Conservation (phyloP, 495 filamentous ascomycete genomes). For the Penicillium angulare region DNA sequence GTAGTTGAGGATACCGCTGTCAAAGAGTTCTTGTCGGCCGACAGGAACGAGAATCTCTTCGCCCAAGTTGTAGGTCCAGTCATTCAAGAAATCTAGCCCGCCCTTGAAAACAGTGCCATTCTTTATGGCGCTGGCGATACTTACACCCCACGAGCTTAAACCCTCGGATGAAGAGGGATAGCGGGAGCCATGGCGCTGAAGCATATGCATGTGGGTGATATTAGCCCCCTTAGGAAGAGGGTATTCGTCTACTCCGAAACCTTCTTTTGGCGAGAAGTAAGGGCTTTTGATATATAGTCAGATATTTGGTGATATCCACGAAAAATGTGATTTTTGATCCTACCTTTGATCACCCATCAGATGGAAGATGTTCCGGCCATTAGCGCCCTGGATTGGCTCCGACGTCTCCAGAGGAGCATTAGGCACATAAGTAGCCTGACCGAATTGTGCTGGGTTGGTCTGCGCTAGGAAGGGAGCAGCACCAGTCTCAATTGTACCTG, state of each 20-base stretch:
- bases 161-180: conserved; percentile 36
- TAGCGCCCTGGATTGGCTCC: conserved; percentile 51
- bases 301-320: background rate
- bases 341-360: conserved; percentile 49
- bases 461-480: conserved; percentile 54
- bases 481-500: conserved; percentile 58
- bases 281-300: conserved; percentile 7
- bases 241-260: conserved; percentile 57
- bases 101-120: conserved; percentile 40
- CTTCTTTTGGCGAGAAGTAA: conserved; percentile 26
- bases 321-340: background rate
- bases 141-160: conserved; percentile 28
- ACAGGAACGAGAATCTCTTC: conserved; percentile 51
- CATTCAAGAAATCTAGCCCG: conserved; percentile 49
- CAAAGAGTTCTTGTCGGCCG: conserved; percentile 50
- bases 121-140: conserved; percentile 29
- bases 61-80: conserved; percentile 47
- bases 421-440: conserved; percentile 47
- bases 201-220: conserved; percentile 53
- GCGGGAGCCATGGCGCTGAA: conserved; percentile 44
- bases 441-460: conserved; percentile 52
- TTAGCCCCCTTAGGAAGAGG: conserved; percentile 53
- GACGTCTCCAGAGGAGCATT: conserved; percentile 58
- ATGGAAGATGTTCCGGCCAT: conserved; percentile 54
- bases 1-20: conserved; percentile 52